Conservation (phyloP, 345 rosid species). For the Combretum micranthum region DNA sequence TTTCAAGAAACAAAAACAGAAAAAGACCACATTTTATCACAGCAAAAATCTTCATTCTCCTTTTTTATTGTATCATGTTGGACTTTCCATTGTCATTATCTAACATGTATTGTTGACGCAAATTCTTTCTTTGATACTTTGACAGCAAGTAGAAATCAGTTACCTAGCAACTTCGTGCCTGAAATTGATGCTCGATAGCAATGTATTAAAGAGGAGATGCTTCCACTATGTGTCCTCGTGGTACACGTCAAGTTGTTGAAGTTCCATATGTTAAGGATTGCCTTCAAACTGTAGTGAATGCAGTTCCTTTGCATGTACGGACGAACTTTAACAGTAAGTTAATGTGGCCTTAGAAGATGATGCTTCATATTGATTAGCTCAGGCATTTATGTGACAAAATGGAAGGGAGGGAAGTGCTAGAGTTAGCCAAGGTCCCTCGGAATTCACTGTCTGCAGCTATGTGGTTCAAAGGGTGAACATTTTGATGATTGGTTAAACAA, state of each 20-base stretch:
- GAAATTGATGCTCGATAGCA: constrained; percentile 75
- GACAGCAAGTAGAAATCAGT: constrained; percentile 90
- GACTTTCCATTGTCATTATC: neutral
- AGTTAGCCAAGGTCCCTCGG: no score
- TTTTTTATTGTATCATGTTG: constrained; percentile 1
- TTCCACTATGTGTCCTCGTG: constrained; percentile 64
- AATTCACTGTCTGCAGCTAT: no score
- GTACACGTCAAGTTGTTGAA: constrained; percentile 66
- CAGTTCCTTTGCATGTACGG: constrained; percentile 79
- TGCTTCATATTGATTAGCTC: no score
- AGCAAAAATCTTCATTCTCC: no score
- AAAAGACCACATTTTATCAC: no score
- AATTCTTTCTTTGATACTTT: constrained; percentile 8
- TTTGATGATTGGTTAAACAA: no score
- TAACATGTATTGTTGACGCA: constrained; percentile 1
- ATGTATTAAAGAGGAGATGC: constrained; percentile 81
- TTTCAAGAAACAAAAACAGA: no score
- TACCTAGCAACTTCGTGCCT: constrained; percentile 90
- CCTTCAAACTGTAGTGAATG: constrained; percentile 82
- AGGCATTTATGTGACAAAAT: no score
- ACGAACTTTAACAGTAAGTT: no score
- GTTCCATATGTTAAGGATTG: constrained; percentile 92
- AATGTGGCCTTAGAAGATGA: no score
- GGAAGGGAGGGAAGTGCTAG: no score
- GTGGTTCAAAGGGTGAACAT: no score